These are phyloP conservation scores for Quercus rubra DNA, from an alignment of 306 rosid species.

Conservation along the genomic window DNA sequence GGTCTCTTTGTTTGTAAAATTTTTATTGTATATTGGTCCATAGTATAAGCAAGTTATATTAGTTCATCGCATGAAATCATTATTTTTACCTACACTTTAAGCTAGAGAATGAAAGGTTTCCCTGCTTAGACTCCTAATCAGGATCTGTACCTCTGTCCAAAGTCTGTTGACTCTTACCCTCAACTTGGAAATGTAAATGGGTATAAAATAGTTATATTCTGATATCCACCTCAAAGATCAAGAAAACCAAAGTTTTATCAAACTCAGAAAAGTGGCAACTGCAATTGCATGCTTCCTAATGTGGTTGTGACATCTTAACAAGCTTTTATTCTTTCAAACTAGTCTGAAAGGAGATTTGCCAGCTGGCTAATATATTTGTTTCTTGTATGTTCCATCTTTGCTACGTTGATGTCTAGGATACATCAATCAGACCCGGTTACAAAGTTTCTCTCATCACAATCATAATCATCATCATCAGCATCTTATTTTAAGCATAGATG, in stretches of 20 bases:
- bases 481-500: neutral
- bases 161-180: neutral
- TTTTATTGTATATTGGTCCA: slow-evolving; percentile 3
- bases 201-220: too few species aligned
- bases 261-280: neutral
- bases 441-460: neutral
- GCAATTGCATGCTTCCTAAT: neutral
- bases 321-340: neutral
- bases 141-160: neutral
- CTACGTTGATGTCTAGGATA: neutral
- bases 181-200: too few species aligned
- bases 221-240: too few species aligned
- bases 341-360: neutral
- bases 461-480: neutral
- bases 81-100: neutral
- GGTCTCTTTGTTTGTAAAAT: slow-evolving; percentile 16
- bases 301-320: neutral
- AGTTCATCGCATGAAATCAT: neutral
- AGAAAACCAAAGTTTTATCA: neutral
- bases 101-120: neutral
- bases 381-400: neutral
- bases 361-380: too few species aligned
- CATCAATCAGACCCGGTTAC: neutral
- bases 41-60: neutral
- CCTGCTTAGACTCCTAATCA: neutral